A percentile compares a stretch with the other conserved stretches of the same genome.
These are phyloP conservation scores for Lepidopterella palustris DNA, from an alignment of 495 filamentous ascomycete species.

Conservation along the genomic window DNA sequence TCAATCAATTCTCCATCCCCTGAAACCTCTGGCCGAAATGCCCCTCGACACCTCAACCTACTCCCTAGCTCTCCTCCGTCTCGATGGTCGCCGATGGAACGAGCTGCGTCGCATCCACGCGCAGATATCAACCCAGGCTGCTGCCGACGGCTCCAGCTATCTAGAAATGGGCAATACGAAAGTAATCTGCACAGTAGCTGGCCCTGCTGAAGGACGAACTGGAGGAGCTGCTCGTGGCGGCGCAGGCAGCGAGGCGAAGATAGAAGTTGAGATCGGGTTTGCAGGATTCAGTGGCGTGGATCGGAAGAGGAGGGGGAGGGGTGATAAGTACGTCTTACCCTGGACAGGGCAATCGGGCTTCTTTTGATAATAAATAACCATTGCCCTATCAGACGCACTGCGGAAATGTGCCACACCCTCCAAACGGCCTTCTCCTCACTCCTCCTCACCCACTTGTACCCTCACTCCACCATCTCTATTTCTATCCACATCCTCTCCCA, in stretches of 20 bases:
- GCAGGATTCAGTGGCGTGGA: slow-evolving; percentile 87
- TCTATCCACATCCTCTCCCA: slow-evolving; percentile 80
- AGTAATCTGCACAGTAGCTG: slow-evolving; percentile 84
- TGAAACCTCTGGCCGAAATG: slow-evolving; percentile 46
- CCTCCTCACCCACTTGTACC: slow-evolving; percentile 81
- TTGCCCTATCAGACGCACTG: slow-evolving; percentile 52
- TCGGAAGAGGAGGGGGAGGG: slow-evolving; percentile 62
- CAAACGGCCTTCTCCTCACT: slow-evolving; percentile 63
- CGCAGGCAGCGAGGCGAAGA: slow-evolving; percentile 47
- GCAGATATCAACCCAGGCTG: slow-evolving; percentile 83
- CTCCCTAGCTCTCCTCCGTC: slow-evolving; percentile 74
- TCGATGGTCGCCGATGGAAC: slow-evolving; percentile 96
- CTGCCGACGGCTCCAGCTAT: slow-evolving; percentile 84
- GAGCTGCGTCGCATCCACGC: slow-evolving; percentile 85
- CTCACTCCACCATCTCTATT: slow-evolving; percentile 76
- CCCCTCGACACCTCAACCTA: slow-evolving; percentile 89
- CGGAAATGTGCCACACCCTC: slow-evolving; percentile 73
- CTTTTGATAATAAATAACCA: background rate
- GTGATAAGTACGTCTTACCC: slow-evolving; percentile 60
- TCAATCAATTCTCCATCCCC: background rate
- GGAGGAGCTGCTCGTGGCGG: slow-evolving; percentile 43
- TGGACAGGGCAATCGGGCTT: background rate
- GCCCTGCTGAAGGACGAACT: slow-evolving; percentile 63
- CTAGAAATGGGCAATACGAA: slow-evolving; percentile 95
- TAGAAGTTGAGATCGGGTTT: slow-evolving; percentile 77